These are phyloP conservation scores for Boletus vermiculosoides DNA, from an alignment of 768 basidiomycete genomes.

Conservation along the genomic window DNA sequence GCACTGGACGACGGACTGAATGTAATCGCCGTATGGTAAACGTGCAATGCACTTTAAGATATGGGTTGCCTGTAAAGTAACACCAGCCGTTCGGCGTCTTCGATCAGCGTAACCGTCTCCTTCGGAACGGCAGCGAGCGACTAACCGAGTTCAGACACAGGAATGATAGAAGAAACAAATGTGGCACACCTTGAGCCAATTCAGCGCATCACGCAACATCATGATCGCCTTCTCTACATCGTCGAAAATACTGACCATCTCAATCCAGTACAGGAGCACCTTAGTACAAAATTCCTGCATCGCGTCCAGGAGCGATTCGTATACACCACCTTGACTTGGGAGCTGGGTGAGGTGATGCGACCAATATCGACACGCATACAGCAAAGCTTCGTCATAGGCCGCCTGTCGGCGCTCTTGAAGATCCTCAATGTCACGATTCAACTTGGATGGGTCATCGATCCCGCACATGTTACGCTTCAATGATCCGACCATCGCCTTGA, in stretches of 20 bases:
- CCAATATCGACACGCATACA: slow-evolving; percentile 22
- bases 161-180: neutral
- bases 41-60: slow-evolving; percentile 13
- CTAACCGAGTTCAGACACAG: neutral
- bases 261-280: slow-evolving; percentile 15
- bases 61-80: slow-evolving; percentile 14
- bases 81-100: slow-evolving; percentile 14
- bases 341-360: slow-evolving; percentile 15
- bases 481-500: slow-evolving; percentile 13
- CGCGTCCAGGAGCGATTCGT: slow-evolving; percentile 2
- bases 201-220: slow-evolving; percentile 4
- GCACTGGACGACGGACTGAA: slow-evolving; percentile 7
- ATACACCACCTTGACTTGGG: neutral
- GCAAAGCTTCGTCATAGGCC: slow-evolving; percentile 11
- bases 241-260: slow-evolving; percentile 9
- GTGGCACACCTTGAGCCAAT: slow-evolving; percentile 13
- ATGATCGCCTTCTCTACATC: slow-evolving; percentile 12
- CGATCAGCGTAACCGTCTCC: neutral
- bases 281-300: slow-evolving; percentile 9
- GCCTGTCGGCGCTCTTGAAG: slow-evolving; percentile 5
- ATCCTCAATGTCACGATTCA: slow-evolving; percentile 15
- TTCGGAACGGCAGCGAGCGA: neutral
- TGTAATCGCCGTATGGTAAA: slow-evolving; percentile 12
- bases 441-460: slow-evolving; percentile 13
- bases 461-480: slow-evolving; percentile 17